Conservation (phyloP, 495 filamentous ascomycete species). For the Chaetomium tenue region DNA sequence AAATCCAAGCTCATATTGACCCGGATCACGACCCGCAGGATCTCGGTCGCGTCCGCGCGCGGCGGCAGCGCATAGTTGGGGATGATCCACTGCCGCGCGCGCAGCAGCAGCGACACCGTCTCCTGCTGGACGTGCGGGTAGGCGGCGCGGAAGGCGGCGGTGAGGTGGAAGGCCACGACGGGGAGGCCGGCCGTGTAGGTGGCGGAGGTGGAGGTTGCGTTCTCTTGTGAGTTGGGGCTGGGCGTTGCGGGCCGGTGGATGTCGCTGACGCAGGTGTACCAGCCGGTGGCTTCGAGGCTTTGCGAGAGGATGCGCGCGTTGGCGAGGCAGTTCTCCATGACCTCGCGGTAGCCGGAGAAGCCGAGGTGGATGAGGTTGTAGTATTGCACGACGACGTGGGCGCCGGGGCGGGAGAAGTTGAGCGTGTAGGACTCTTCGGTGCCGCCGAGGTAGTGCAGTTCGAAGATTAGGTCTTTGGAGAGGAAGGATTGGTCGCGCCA, state of each 20-base stretch:
- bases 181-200: slow-evolving; percentile 68
- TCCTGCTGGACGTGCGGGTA: slow-evolving; percentile 67
- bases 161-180: slow-evolving; percentile 67
- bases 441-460: slow-evolving; percentile 72
- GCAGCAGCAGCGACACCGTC: slow-evolving; percentile 60
- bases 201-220: slow-evolving; percentile 42
- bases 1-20: slow-evolving; percentile 69
- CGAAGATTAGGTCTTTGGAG: slow-evolving; percentile 69
- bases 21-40: slow-evolving; percentile 65
- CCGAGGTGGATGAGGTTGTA: slow-evolving; percentile 76
- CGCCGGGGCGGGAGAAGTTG: slow-evolving; percentile 72
- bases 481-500: slow-evolving; percentile 68
- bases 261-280: slow-evolving; percentile 67
- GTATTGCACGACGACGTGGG: slow-evolving; percentile 72
- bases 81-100: slow-evolving; percentile 72
- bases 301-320: slow-evolving; percentile 68
- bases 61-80: slow-evolving; percentile 73
- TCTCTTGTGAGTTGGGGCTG: slow-evolving; percentile 29
- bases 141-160: slow-evolving; percentile 59
- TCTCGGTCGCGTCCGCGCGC: slow-evolving; percentile 61
- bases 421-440: slow-evolving; percentile 72
- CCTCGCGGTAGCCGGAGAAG: slow-evolving; percentile 59
- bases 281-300: slow-evolving; percentile 65
- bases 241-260: slow-evolving; percentile 56
- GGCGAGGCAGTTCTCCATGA: slow-evolving; percentile 70